Evolutionary conservation across 176 grass and related monocot genomes (phyloP).

Genomic region (Oryza australiensis): DNA sequence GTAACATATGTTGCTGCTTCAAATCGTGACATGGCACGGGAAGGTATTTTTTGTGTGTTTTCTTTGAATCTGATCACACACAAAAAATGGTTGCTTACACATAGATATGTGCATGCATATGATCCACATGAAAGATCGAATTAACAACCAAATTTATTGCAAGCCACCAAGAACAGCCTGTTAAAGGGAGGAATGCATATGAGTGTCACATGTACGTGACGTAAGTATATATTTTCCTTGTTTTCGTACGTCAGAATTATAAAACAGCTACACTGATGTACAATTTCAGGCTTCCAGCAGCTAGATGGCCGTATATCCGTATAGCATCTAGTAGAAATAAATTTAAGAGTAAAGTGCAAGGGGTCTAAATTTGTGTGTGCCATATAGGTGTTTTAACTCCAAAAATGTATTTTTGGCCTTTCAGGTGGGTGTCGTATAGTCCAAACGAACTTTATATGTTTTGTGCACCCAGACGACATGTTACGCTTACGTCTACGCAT

Average conservation of each 20-base stretch:
- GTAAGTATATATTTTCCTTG: neutral
- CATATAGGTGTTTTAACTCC: no score
- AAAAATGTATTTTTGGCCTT: no score
- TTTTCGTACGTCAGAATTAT: conserved; percentile 16
- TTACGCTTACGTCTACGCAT: no score
- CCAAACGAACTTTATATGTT: no score
- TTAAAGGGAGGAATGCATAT: neutral
- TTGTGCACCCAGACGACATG: no score
- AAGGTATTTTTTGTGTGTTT: neutral
- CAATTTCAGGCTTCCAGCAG: neutral
- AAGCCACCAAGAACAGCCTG: neutral
- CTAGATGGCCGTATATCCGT: neutral
- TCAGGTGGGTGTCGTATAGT: no score
- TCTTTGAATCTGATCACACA: neutral
- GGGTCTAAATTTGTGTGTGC: no score
- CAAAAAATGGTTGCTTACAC: neutral
- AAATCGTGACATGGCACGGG: neutral
- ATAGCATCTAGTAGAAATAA: neutral
- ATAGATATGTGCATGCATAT: neutral
- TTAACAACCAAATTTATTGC: conserved; percentile 9
- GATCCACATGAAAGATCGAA: conserved; percentile 21
- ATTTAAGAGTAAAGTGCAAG: no score
- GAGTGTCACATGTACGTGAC: neutral
- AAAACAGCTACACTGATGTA: neutral
- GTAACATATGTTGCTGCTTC: no score